Conservation (phyloP, 306 rosid genomes). For the Astragalus membranaceus region DNA sequence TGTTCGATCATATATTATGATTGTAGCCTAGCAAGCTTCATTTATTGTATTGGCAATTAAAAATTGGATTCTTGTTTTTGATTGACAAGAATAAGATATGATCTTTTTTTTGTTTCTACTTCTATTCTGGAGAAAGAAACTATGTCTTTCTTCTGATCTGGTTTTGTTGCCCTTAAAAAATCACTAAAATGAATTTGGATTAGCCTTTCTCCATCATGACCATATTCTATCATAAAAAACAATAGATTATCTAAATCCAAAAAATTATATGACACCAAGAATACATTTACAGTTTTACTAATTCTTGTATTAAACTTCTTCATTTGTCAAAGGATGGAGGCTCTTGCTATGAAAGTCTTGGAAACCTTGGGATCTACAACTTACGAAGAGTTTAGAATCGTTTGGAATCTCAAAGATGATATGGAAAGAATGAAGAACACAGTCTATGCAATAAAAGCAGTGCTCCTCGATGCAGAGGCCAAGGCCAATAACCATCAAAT, state of each 20-base stretch:
- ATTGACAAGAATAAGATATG: too few species aligned
- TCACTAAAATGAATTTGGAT: too few species aligned
- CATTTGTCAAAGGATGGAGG: slow-evolving; percentile 19
- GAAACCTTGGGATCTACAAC: background rate
- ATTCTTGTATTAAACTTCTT: background rate
- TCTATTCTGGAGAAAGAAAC: too few species aligned
- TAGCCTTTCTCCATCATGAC: too few species aligned
- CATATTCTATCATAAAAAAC: too few species aligned
- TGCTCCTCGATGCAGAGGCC: slow-evolving; percentile 29
- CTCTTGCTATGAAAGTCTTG: slow-evolving; percentile 4
- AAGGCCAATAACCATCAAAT: background rate
- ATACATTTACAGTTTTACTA: background rate
- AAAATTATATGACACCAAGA: background rate
- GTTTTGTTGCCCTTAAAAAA: too few species aligned
- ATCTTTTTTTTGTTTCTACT: too few species aligned
- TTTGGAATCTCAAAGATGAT: slow-evolving; percentile 17
- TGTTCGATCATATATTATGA: too few species aligned
- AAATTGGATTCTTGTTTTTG: too few species aligned
- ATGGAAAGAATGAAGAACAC: background rate
- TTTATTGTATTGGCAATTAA: too few species aligned
- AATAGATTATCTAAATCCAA: background rate
- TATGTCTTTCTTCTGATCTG: too few species aligned
- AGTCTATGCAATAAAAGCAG: background rate
- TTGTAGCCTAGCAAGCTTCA: too few species aligned
- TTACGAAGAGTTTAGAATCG: background rate